Conservation (phyloP, 1,284 basidiomycete genomes). For the Mycena citricolor region DNA sequence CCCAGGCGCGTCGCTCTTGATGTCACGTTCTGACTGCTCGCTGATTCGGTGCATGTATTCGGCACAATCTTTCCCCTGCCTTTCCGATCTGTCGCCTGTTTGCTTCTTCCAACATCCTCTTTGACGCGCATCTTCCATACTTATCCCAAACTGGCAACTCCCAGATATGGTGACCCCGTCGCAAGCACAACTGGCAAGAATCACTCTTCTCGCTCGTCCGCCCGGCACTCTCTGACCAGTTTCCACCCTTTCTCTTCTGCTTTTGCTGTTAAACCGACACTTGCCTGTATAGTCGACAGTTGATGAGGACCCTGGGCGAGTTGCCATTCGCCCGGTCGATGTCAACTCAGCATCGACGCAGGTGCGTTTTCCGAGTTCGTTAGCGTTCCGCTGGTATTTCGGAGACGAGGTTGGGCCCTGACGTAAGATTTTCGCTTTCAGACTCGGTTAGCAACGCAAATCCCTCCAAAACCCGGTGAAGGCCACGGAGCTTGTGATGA, state of each 20-base stretch:
- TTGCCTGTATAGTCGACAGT: constrained; percentile 16
- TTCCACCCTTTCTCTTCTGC: constrained; percentile 25
- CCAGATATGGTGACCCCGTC: constrained; percentile 47
- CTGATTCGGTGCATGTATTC: too few species aligned
- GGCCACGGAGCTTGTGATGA: constrained; percentile 29
- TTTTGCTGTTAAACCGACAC: constrained; percentile 25
- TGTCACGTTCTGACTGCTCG: neutral
- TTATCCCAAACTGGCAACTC: constrained; percentile 25
- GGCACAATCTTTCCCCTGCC: neutral
- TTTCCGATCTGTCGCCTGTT: neutral
- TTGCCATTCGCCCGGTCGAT: constrained; percentile 44
- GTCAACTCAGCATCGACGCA: constrained; percentile 57
- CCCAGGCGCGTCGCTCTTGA: neutral
- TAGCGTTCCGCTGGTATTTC: constrained; percentile 45
- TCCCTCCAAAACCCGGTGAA: constrained; percentile 38
- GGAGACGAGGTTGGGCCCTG: constrained; percentile 34
- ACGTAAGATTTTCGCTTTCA: constrained; percentile 24
- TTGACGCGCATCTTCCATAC: too few species aligned
- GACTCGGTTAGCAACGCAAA: constrained; percentile 28
- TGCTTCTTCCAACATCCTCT: neutral
- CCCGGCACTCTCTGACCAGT: constrained; percentile 31
- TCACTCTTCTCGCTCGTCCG: constrained; percentile 43
- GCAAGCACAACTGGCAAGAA: constrained; percentile 69
- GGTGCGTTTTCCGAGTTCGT: constrained; percentile 62
- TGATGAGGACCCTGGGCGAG: constrained; percentile 23